Conservation (phyloP, 768 basidiomycete species). For the Lactarius hengduanensis region DNA sequence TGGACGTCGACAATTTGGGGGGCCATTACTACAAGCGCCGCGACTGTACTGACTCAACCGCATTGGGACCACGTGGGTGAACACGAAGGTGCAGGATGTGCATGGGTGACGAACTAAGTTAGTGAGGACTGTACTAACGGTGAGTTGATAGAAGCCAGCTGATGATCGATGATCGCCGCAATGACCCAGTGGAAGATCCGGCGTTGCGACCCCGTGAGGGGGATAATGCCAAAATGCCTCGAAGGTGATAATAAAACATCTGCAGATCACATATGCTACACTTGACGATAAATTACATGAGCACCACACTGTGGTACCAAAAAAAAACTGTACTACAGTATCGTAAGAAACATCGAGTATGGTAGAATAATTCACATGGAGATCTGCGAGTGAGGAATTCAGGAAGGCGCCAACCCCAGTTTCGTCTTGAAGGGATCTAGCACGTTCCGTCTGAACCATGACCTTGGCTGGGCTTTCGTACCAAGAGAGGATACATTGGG, state of each 20-base stretch:
- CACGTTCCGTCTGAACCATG: constrained; percentile 23
- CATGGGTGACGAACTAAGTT: neutral
- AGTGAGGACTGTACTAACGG: neutral
- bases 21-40: neutral
- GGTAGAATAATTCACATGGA: neutral
- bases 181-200: neutral
- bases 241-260: neutral
- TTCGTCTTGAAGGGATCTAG: constrained; percentile 20
- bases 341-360: neutral
- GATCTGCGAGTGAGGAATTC: neutral
- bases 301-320: neutral
- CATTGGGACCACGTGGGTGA: neutral
- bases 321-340: neutral
- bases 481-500: constrained; percentile 15
- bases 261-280: neutral
- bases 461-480: neutral
- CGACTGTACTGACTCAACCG: neutral
- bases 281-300: neutral
- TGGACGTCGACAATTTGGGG: neutral
- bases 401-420: constrained; percentile 14
- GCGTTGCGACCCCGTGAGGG: neutral
- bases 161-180: neutral
- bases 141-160: neutral
- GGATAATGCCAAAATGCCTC: neutral
- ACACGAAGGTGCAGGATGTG: neutral